These are phyloP conservation scores for Cadophora sp. DNA, from an alignment of 2,329 filamentous ascomycete species.

Conservation along the genomic window DNA sequence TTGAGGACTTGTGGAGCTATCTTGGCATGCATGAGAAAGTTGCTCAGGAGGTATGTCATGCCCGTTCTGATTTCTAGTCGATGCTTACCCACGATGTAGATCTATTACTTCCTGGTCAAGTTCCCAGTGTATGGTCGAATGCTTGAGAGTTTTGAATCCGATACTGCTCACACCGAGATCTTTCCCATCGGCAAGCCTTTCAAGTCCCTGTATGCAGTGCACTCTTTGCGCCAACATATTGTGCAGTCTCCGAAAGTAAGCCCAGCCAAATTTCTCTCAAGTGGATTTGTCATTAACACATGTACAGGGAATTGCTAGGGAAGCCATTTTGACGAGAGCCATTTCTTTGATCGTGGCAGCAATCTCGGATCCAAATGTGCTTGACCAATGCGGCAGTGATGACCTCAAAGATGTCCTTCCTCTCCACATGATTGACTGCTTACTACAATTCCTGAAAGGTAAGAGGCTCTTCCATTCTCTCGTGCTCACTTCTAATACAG, in stretches of 20 bases:
- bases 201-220: slow-evolving; percentile 75
- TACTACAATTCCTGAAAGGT: slow-evolving; percentile 63
- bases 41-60: slow-evolving; percentile 65
- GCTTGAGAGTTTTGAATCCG: slow-evolving; percentile 62
- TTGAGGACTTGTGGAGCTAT: slow-evolving; percentile 83
- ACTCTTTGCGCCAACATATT: slow-evolving; percentile 70
- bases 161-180: slow-evolving; percentile 62
- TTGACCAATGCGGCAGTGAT: slow-evolving; percentile 52
- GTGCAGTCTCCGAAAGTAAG: slow-evolving; percentile 41
- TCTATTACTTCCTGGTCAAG: slow-evolving; percentile 73
- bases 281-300: slow-evolving; percentile 30
- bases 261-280: not conserved
- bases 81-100: slow-evolving; percentile 49
- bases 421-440: slow-evolving; percentile 61
- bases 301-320: slow-evolving; percentile 39
- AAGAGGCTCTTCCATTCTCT: slow-evolving; percentile 34
- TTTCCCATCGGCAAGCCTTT: slow-evolving; percentile 75
- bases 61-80: not conserved
- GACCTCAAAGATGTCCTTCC: slow-evolving; percentile 57
- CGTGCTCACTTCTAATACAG: slow-evolving; percentile 41
- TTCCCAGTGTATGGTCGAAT: slow-evolving; percentile 73
- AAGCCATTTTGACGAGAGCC: slow-evolving; percentile 51
- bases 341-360: slow-evolving; percentile 64
- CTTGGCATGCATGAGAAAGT: slow-evolving; percentile 75
- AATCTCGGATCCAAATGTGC: slow-evolving; percentile 63